Percentiles rank a stretch among this genome's conserved stretches.
Evolutionary conservation across 768 basidiomycete species (phyloP).

Genomic region (Trametes maxima): DNA sequence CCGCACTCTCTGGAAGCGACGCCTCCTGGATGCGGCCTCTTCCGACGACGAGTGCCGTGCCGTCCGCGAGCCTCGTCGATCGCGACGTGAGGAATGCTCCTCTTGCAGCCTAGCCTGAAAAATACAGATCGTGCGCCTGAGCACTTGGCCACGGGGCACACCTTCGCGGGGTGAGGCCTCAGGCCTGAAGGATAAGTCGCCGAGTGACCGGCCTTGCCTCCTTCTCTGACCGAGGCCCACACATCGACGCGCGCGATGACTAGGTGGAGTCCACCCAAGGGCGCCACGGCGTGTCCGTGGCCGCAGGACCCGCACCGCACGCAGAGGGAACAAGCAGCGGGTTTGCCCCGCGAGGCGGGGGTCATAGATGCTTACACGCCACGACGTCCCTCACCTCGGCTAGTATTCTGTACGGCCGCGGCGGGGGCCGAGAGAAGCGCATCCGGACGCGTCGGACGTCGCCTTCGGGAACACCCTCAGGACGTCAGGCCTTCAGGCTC

Average conservation of each 20-base stretch:
- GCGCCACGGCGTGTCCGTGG: too few relatives aligned
- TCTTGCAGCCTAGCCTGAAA: background rate
- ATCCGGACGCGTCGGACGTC: constrained; percentile 14
- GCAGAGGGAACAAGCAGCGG: background rate
- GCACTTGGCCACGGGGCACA: too few relatives aligned
- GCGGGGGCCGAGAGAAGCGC: constrained; percentile 12
- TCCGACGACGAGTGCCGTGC: background rate
- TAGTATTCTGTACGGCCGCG: background rate
- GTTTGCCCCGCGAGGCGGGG: background rate
- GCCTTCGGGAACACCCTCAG: background rate
- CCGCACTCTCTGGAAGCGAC: too few relatives aligned
- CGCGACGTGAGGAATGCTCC: constrained; percentile 1
- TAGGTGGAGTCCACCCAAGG: too few relatives aligned
- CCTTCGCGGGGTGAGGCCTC: too few relatives aligned
- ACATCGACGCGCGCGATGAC: too few relatives aligned
- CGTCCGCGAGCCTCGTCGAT: background rate
- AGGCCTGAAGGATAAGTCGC: too few relatives aligned
- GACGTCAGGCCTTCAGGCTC: too few relatives aligned
- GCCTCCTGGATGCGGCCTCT: background rate
- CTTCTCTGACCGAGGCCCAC: too few relatives aligned
- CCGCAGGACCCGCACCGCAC: too few relatives aligned
- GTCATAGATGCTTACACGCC: background rate
- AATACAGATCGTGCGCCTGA: background rate
- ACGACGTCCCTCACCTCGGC: background rate
- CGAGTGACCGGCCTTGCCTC: too few relatives aligned